A percentile compares a stretch with the other conserved stretches of the same genome.
Conservation (phyloP, 2,329 filamentous ascomycete species). For the Aspergillus pseudoterreus region DNA sequence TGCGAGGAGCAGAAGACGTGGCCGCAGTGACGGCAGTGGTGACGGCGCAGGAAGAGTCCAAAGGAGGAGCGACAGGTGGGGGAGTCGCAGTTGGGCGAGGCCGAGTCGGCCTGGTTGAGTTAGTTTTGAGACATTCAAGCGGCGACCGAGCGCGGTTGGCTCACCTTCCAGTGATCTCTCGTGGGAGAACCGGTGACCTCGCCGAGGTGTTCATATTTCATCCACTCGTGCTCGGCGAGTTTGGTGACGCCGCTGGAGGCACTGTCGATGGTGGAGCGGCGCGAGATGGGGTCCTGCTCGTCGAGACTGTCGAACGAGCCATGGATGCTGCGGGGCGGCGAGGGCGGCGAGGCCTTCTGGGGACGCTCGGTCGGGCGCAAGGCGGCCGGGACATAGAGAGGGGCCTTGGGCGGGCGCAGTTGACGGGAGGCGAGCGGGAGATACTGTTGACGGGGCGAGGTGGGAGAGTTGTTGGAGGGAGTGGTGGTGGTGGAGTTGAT, state of each 20-base stretch:
- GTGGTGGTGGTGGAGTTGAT: constrained; percentile 48
- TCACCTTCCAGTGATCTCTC: constrained; percentile 63
- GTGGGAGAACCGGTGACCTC: constrained; percentile 58
- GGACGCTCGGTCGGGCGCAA: constrained; percentile 58
- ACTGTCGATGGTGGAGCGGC: constrained; percentile 40
- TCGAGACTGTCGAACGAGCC: constrained; percentile 51
- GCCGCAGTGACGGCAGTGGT: constrained; percentile 65
- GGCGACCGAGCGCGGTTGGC: constrained; percentile 22
- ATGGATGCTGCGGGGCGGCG: constrained; percentile 52
- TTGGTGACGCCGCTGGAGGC: constrained; percentile 41
- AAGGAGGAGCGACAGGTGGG: constrained; percentile 58
- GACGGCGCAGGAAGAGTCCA: constrained; percentile 59
- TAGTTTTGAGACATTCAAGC: no score
- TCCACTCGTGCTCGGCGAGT: constrained; percentile 51
- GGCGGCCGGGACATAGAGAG: constrained; percentile 61
- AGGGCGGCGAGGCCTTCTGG: constrained; percentile 41
- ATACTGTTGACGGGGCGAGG: constrained; percentile 44
- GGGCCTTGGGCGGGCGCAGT: constrained; percentile 57
- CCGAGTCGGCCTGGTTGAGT: constrained; percentile 53
- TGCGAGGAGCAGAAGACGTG: constrained; percentile 63
- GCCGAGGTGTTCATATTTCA: constrained; percentile 50
- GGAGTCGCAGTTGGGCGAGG: constrained; percentile 54
- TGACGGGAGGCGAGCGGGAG: constrained; percentile 50
- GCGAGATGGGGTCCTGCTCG: constrained; percentile 30
- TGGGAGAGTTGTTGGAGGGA: constrained; percentile 49